Evolutionary conservation across 1,139 yeast species (phyloP).

Genomic region (Debaryomyces sp.): DNA sequence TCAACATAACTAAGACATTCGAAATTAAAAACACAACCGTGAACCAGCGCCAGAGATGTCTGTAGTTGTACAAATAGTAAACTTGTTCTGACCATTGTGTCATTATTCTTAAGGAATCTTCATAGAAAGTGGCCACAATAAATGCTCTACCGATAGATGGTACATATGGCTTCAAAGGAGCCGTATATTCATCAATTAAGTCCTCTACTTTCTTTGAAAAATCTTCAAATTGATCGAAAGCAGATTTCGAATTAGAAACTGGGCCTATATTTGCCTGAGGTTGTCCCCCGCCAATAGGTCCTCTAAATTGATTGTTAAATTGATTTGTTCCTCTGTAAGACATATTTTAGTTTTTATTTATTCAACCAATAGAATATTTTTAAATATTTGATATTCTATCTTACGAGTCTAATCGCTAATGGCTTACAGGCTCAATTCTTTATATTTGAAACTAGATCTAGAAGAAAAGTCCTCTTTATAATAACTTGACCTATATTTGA

Average conservation of each 20-base stretch:
- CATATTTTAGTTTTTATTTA: constrained; percentile 18
- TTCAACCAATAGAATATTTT: neutral
- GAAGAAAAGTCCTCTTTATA: neutral
- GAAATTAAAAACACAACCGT: constrained; percentile 67
- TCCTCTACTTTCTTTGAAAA: constrained; percentile 49
- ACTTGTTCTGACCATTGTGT: constrained; percentile 94
- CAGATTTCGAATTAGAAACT: constrained; percentile 22
- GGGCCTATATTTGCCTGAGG: constrained; percentile 29
- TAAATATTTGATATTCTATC: neutral
- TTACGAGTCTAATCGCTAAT: neutral
- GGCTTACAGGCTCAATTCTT: neutral
- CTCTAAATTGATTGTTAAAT: constrained; percentile 33
- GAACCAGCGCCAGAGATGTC: constrained; percentile 78
- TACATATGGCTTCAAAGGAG: constrained; percentile 67
- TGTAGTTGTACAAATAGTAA: constrained; percentile 76
- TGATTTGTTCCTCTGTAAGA: constrained; percentile 40
- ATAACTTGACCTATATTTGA: neutral
- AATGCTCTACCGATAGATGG: constrained; percentile 89
- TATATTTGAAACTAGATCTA: constrained; percentile 2
- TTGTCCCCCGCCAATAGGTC: constrained; percentile 18
- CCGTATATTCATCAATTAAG: constrained; percentile 46
- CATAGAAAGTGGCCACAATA: constrained; percentile 92
- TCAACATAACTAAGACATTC: constrained; percentile 72
- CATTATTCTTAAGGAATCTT: constrained; percentile 82
- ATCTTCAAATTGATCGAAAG: constrained; percentile 49